Conservation (phyloP, 257 asterid genomes). For the Solanum neorickii region DNA sequence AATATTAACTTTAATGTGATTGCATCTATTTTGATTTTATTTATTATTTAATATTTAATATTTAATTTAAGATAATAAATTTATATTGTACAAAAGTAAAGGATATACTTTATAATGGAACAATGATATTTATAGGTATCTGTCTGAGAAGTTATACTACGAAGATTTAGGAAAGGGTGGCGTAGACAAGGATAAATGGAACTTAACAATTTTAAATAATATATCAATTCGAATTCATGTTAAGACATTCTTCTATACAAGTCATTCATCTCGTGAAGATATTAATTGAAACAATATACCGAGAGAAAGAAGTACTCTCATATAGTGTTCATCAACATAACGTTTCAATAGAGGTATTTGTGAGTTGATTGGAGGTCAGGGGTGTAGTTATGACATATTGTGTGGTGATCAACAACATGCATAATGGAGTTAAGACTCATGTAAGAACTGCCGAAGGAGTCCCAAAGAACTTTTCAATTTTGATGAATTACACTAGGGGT, state of each 20-base stretch:
- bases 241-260: not conserved
- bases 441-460: too few species aligned
- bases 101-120: not conserved
- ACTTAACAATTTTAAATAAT: not conserved
- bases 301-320: not conserved
- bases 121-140: not conserved
- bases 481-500: not conserved
- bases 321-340: too few species aligned
- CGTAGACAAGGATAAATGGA: not conserved
- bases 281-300: not conserved
- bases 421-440: not conserved
- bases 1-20: too few species aligned
- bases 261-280: not conserved
- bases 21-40: too few species aligned
- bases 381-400: not conserved
- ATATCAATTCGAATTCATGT: not conserved
- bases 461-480: too few species aligned
- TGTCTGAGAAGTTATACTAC: accelerated
- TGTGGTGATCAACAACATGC: not conserved
- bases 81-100: not conserved
- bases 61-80: too few species aligned
- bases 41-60: too few species aligned
- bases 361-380: too few species aligned
- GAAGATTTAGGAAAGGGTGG: not conserved
- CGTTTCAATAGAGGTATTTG: not conserved